Evolutionary conservation across 768 basidiomycete species (phyloP).

Genomic region (Boletus subcaerulescens): DNA sequence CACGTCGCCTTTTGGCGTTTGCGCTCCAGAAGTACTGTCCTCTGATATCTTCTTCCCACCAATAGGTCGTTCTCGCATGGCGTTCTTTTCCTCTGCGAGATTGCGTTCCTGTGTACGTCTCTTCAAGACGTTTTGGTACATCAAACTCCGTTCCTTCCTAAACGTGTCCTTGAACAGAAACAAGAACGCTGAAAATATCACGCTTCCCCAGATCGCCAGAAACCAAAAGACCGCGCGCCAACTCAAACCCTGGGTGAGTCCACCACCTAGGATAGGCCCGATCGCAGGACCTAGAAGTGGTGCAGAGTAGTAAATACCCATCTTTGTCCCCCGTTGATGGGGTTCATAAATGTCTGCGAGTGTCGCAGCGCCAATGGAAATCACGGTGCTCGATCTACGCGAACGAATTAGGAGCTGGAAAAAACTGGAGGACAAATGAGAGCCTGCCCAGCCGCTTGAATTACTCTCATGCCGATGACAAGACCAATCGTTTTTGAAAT

Average conservation of each 20-base stretch:
- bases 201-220: slow-evolving; percentile 59
- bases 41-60: background rate
- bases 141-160: slow-evolving; percentile 75
- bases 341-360: slow-evolving; percentile 81
- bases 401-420: background rate
- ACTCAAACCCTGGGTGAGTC: slow-evolving; percentile 57
- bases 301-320: slow-evolving; percentile 80
- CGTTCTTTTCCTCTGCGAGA: slow-evolving; percentile 14
- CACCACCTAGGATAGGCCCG: slow-evolving; percentile 71
- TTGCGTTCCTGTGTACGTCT: slow-evolving; percentile 30
- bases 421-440: background rate
- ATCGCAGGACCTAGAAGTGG: slow-evolving; percentile 71
- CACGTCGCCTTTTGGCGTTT: slow-evolving; percentile 22
- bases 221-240: slow-evolving; percentile 92
- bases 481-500: slow-evolving; percentile 51
- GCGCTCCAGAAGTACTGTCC: background rate
- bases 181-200: slow-evolving; percentile 55
- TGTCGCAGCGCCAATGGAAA: slow-evolving; percentile 68
- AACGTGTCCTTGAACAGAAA: slow-evolving; percentile 83
- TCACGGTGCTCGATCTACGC: slow-evolving; percentile 59
- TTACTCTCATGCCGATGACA: slow-evolving; percentile 63
- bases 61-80: background rate
- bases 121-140: slow-evolving; percentile 68
- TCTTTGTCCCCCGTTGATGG: slow-evolving; percentile 68
- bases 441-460: slow-evolving; percentile 64